Base-by-base conservation (phyloP, 805 yeast species). In the Wickerhamomyces hampshirensis region DNA sequence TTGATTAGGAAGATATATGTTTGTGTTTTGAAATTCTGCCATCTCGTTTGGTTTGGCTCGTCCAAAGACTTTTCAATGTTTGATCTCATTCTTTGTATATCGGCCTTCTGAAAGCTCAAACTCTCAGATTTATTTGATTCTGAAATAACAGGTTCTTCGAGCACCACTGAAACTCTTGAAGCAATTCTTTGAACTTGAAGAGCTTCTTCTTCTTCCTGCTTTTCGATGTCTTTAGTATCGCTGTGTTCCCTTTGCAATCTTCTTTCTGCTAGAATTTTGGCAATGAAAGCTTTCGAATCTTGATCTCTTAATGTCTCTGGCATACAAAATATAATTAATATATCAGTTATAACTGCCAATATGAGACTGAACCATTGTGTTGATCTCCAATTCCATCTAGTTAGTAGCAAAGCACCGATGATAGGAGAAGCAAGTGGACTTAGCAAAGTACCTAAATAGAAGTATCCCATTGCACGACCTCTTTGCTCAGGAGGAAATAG, bases 301-400 rank as follows among this genome's bases (percentile, higher is more conserved):
- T 72, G 79, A 13, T 53, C 56, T 35, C 86, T 65, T 19, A 85
- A 63, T 0, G 96, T 87, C 53, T 87, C 96, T 0, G 96, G 96
- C 6, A 86, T 63, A 2, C 66, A 59, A 30, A 84, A 65, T 3
- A 75, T 44, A 28, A 86, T 60, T 36, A 73, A 41, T 1, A 75
- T 16, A 18, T 70, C 63, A 33, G 72, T 69, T 11, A 68, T 56
- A 3, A 80, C 86, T 1, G 85, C 73, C 30, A 83, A 56, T 19
- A 82, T 80, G 13, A 81, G 84, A 59, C 84, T 62, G 38, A 84
- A 76, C 91, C 94, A 87, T 51, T 84, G 93, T 3, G 95, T 84
- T 3, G 91, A 84, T 54, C 95, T 68, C 95, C 95, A 87, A 7
- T 87, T 86, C 80, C 87, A 83, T 9, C 68, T 66, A 29, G 71